Evolutionary conservation across 305 asterid genomes (phyloP), one percentile per base, ranked within the genome.

Genomic region (Solanum aculeatissimum): DNA sequence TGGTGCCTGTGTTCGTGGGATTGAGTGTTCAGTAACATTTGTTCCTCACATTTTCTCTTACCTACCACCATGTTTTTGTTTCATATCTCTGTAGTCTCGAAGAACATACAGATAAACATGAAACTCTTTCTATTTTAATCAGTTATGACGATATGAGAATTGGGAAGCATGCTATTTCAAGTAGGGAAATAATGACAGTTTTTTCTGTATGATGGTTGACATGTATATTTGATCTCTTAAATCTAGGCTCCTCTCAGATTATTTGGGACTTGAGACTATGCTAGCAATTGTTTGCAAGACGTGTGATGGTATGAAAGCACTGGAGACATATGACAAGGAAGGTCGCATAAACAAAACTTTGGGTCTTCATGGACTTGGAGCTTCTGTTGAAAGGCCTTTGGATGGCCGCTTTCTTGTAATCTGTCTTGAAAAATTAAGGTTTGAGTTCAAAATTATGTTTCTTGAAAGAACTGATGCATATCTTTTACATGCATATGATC

Each of bases 211-310:
- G 87, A 35, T 66, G 74, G 84, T 68, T 92, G 89, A 91, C 87
- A 63, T 51, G 29, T 84, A 87, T 79, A 78, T 18, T 85, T 81
- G 29, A 68, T 87, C 86, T 89, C 58, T 87, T 83, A 82, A 86
- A 83, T 83, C 69, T 83, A 95, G 98, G 90, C 91, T 94, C 88
- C 92, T 95, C 70, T 85, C 98, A 10, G 91, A 92, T 83, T 94
- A 91, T 89, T 86, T 95, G 97, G 98, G 97, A 47, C 83, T 63
- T 62, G 96, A 92, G 53, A 91, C 93, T 38, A 94, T 95, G 98
- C 87, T 93, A 69, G 94, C 94, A 81, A 88, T 94, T 87, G 98
- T 95, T 84, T 95, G 94, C 97, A 93, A 90, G 89, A 89, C 97
- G 0, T 68, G 87, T 68, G 89, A 90, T 81, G 94, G 97, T 77